phyloP scores from a whole-genome alignment of 2,329 filamentous ascomycete genomes.

The Ophiostoma australiae region DNA sequence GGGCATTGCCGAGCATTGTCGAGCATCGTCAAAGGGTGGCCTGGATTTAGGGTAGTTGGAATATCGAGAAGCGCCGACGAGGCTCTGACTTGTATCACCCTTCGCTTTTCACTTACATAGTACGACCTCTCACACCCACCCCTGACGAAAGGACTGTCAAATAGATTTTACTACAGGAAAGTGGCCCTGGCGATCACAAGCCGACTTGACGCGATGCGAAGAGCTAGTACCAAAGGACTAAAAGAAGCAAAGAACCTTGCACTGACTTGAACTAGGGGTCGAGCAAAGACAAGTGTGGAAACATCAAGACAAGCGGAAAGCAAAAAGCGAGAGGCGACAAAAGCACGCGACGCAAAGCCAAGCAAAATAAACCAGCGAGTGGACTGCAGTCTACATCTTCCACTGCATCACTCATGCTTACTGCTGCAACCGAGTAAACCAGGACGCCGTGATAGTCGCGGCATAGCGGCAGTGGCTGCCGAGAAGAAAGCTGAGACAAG shows the following conservation, averaged over 20 bases:
- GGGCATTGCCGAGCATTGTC: too few species aligned
- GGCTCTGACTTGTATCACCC: background rate
- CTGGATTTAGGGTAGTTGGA: background rate
- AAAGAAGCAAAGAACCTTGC: too few species aligned
- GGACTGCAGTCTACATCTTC: background rate
- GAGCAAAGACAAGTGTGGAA: background rate
- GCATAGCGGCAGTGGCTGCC: background rate
- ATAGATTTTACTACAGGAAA: background rate
- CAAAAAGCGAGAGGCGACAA: too few species aligned
- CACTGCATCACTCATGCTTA: background rate
- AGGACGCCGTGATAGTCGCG: background rate
- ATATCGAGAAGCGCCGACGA: background rate
- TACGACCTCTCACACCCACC: background rate
- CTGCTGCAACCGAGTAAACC: background rate
- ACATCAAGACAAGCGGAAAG: background rate
- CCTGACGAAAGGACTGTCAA: background rate
- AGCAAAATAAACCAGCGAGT: too few species aligned
- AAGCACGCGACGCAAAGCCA: too few species aligned
- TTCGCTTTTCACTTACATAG: background rate
- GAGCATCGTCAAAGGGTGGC: background rate
- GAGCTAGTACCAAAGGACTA: background rate
- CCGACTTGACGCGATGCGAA: background rate
- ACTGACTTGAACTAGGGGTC: background rate
- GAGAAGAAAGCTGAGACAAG: background rate
- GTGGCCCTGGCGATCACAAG: constrained; percentile 3